Conservation (phyloP, 768 basidiomycete species). For the Cytidiella melzeri region DNA sequence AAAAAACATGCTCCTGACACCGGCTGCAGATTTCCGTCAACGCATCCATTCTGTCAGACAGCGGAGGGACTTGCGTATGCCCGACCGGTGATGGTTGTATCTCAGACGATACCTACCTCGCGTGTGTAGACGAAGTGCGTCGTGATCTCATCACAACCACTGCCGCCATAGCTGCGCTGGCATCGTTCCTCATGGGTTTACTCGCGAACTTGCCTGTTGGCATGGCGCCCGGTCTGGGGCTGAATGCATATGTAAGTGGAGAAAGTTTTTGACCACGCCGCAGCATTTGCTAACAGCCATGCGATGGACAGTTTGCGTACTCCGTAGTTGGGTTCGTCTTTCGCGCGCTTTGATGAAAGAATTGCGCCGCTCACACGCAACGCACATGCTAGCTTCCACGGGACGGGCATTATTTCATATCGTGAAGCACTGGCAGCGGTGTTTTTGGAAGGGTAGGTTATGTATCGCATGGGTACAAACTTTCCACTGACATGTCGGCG, state of each 20-base stretch:
- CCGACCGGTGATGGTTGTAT: constrained; percentile 49
- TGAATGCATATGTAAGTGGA: constrained; percentile 68
- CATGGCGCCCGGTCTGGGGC: constrained; percentile 79
- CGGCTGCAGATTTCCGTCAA: constrained; percentile 71
- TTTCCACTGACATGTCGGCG: neutral
- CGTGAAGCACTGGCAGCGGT: constrained; percentile 79
- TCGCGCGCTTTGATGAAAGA: neutral
- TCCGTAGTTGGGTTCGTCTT: constrained; percentile 66
- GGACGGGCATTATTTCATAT: constrained; percentile 66
- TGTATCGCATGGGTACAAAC: too few relatives aligned
- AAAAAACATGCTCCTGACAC: neutral
- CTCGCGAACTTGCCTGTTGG: constrained; percentile 87
- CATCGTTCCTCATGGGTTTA: constrained; percentile 78
- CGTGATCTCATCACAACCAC: constrained; percentile 81
- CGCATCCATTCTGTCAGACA: constrained; percentile 67
- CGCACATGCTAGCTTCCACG: constrained; percentile 45
- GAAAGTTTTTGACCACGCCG: neutral
- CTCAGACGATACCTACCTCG: constrained; percentile 44
- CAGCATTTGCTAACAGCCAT: neutral
- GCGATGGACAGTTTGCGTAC: constrained; percentile 63
- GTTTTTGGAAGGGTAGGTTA: constrained; percentile 75
- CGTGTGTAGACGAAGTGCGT: constrained; percentile 53
- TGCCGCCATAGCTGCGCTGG: constrained; percentile 67
- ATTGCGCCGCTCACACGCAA: constrained; percentile 1
- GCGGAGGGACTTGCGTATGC: constrained; percentile 82